These are phyloP conservation scores for Pleurotus platypus DNA, from an alignment of 768 basidiomycete species.

Conservation along the genomic window DNA sequence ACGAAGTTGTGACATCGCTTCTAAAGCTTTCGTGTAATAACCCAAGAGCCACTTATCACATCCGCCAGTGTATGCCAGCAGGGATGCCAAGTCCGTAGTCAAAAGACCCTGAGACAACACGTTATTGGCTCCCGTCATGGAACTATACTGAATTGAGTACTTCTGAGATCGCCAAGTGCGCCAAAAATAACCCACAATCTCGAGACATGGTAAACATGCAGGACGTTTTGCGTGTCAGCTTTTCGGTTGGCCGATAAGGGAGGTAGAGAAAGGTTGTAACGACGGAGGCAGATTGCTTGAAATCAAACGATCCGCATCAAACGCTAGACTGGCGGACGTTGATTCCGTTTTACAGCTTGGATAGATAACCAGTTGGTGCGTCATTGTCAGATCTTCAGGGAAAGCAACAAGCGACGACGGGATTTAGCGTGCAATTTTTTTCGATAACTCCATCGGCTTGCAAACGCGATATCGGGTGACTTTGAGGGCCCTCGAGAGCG, in stretches of 20 bases:
- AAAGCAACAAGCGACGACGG: not conserved
- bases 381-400: conserved; percentile 3
- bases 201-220: not conserved
- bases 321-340: not conserved
- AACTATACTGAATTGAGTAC: not conserved
- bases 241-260: conserved; percentile 5
- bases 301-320: conserved; percentile 1
- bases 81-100: not conserved
- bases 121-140: conserved; percentile 6
- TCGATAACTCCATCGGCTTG: not conserved
- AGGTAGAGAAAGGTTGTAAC: not conserved
- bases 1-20: conserved; percentile 1
- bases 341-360: conserved; percentile 5
- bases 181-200: conserved; percentile 4
- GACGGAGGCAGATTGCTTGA: not conserved
- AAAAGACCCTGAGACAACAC: not conserved
- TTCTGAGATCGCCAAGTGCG: conserved; percentile 1
- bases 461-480: too few relatives aligned
- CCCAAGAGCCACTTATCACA: conserved; percentile 1
- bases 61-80: conserved; percentile 2
- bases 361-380: not conserved
- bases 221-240: not conserved
- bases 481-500: too few relatives aligned
- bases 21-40: conserved; percentile 6
- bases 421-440: not conserved